Evolutionary conservation across 1,284 basidiomycete genomes (phyloP).

Genomic region (Tilletiaria anomala): DNA sequence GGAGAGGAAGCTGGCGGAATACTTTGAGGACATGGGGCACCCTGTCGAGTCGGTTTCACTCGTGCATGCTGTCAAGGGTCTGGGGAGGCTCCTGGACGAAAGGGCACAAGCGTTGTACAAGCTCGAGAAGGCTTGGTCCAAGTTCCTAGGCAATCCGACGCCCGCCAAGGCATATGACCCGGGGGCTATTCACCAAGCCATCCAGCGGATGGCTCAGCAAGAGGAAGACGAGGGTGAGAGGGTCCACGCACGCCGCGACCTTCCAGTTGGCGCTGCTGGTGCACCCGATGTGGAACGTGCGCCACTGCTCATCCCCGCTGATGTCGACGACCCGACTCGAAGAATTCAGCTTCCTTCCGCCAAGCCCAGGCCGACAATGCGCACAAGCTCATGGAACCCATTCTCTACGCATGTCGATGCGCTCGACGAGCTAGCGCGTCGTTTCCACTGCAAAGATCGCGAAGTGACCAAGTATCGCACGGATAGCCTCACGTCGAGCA

Average conservation of each 20-base stretch:
- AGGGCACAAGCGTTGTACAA: slow-evolving; percentile 62
- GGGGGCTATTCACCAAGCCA: slow-evolving; percentile 29
- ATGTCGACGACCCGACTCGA: too few species aligned
- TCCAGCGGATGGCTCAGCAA: background rate
- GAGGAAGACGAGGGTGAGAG: background rate
- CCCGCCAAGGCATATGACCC: slow-evolving; percentile 58
- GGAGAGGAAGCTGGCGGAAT: slow-evolving; percentile 72
- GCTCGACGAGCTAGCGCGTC: slow-evolving; percentile 21
- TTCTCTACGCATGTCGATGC: slow-evolving; percentile 24
- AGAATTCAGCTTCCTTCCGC: slow-evolving; percentile 3
- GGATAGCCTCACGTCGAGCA: slow-evolving; percentile 57
- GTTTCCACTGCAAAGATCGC: slow-evolving; percentile 1
- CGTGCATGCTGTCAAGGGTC: slow-evolving; percentile 61
- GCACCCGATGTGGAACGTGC: too few species aligned
- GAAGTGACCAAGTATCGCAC: background rate
- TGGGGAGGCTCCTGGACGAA: slow-evolving; percentile 59
- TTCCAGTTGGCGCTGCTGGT: too few species aligned
- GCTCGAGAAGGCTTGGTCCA: slow-evolving; percentile 67
- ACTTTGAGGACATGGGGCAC: slow-evolving; percentile 62
- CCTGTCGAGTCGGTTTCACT: slow-evolving; percentile 78
- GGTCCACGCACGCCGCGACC: too few species aligned
- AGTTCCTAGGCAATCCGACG: slow-evolving; percentile 83
- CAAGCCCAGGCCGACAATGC: slow-evolving; percentile 14
- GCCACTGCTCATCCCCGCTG: slow-evolving; percentile 1
- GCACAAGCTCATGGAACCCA: slow-evolving; percentile 17